Percentiles rank a stretch among this genome's conserved stretches.
Conservation (phyloP, 768 basidiomycete species). For the Omphalotus guepiniiformis region DNA sequence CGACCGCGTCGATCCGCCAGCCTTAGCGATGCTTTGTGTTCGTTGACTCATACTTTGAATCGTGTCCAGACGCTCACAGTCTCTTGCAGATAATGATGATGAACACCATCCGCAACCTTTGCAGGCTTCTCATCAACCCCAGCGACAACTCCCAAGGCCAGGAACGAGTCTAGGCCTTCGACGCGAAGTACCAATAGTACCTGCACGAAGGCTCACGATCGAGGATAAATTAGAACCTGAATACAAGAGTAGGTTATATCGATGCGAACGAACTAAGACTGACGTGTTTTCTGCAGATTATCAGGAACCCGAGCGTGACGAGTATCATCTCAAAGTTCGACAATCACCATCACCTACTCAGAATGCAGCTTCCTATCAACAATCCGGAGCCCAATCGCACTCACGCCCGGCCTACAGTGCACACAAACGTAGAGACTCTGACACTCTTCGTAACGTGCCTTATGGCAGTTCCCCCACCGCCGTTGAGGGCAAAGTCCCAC, state of each 20-base stretch:
- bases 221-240: constrained; percentile 3
- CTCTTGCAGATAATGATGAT: constrained; percentile 21
- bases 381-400: constrained; percentile 38
- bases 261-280: neutral
- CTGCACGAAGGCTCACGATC: constrained; percentile 29
- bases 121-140: constrained; percentile 16
- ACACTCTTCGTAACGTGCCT: constrained; percentile 58
- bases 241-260: constrained; percentile 1
- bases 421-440: constrained; percentile 72
- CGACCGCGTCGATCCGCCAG: constrained; percentile 75
- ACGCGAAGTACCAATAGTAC: constrained; percentile 12
- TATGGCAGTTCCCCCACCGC: constrained; percentile 50
- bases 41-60: constrained; percentile 14
- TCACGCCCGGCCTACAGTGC: too few relatives aligned
- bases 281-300: constrained; percentile 7
- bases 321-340: constrained; percentile 25
- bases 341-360: constrained; percentile 36
- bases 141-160: constrained; percentile 29
- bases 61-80: constrained; percentile 16
- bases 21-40: constrained; percentile 60
- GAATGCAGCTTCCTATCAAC: constrained; percentile 29
- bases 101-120: constrained; percentile 13
- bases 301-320: constrained; percentile 15
- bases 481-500: constrained; percentile 30
- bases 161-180: constrained; percentile 40